These are phyloP conservation scores for Ustilago hordei DNA, from an alignment of 1,284 basidiomycete genomes.

Conservation along the genomic window DNA sequence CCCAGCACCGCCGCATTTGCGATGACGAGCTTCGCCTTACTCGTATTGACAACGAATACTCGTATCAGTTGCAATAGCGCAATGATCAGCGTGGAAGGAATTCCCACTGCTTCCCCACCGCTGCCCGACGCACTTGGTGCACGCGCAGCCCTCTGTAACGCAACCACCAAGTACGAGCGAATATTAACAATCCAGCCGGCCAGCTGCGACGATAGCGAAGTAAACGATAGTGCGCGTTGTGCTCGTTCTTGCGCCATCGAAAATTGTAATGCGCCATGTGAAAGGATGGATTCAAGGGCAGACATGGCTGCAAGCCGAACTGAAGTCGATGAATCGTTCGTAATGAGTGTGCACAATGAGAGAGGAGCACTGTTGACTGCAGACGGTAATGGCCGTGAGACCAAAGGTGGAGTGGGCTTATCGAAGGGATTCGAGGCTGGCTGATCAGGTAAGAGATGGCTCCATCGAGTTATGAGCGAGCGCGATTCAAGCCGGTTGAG, in stretches of 20 bases:
- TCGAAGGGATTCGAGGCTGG: not conserved
- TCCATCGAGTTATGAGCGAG: slow-evolving; percentile 25
- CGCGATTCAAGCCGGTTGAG: slow-evolving; percentile 28
- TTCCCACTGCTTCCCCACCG: not conserved
- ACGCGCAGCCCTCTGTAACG: slow-evolving; percentile 20
- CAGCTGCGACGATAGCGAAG: slow-evolving; percentile 42
- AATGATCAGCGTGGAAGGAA: slow-evolving; percentile 15
- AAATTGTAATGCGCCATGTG: slow-evolving; percentile 27
- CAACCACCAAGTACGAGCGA: slow-evolving; percentile 27
- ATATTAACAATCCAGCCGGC: slow-evolving; percentile 41
- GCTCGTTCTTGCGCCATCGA: slow-evolving; percentile 41
- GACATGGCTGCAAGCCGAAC: slow-evolving; percentile 34
- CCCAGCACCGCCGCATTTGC: slow-evolving; percentile 16
- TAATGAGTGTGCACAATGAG: slow-evolving; percentile 38
- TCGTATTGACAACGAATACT: slow-evolving; percentile 25
- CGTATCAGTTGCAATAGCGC: slow-evolving; percentile 30
- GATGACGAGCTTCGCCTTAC: slow-evolving; percentile 21
- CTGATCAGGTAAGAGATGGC: slow-evolving; percentile 30
- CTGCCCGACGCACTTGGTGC: slow-evolving; percentile 10
- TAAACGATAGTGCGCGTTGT: slow-evolving; percentile 33
- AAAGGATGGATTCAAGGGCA: slow-evolving; percentile 26
- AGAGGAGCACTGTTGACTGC: not conserved
- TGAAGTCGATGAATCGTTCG: slow-evolving; percentile 20
- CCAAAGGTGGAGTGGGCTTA: not conserved
- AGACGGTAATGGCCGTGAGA: not conserved